Conservation (phyloP, 495 filamentous ascomycete species). For the Aspergillus haitiensis region DNA sequence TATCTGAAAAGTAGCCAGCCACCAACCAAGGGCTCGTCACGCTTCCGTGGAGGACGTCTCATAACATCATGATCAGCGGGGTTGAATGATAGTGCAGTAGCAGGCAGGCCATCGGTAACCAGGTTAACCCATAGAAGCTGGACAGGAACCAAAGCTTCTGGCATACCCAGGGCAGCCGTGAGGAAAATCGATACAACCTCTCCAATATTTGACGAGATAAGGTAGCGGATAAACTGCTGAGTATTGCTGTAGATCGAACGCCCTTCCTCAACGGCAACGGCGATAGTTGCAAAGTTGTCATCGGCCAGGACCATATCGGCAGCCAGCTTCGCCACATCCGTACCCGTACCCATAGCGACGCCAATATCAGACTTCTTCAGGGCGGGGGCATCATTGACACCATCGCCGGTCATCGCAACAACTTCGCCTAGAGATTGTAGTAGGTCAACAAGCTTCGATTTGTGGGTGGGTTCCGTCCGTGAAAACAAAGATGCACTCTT, state of each 20-base stretch:
- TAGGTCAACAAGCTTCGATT: conserved; percentile 93
- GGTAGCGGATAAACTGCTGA: conserved; percentile 98
- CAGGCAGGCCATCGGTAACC: conserved; percentile 95
- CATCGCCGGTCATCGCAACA: conserved; percentile 99
- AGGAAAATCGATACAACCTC: conserved; percentile 99
- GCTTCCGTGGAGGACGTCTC: conserved; percentile 83
- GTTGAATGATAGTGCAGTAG: conserved; percentile 96
- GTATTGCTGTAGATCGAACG: conserved; percentile 99
- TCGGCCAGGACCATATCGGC: conserved; percentile 99
- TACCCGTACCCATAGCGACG: conserved; percentile 98
- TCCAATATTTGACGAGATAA: conserved; percentile 99
- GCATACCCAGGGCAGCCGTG: conserved; percentile 95
- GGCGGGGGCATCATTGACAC: conserved; percentile 97
- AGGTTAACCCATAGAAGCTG: conserved; percentile 99
- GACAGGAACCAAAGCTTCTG: conserved; percentile 94
- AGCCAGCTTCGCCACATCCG: conserved; percentile 94
- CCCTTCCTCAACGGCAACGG: conserved; percentile 93
- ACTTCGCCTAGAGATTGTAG: conserved; percentile 92
- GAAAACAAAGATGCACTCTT: conserved; percentile 91
- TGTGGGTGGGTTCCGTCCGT: conserved; percentile 93
- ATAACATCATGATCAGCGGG: conserved; percentile 97
- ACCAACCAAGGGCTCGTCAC: conserved; percentile 86
- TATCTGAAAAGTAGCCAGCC: conserved; percentile 99
- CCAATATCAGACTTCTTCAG: conserved; percentile 99
- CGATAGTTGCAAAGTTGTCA: conserved; percentile 98